Evolutionary conservation across 371 early-diverging fungal genomes (phyloP), one percentile per base, ranked within the genome.

Genomic region (Mucor piriformis): DNA sequence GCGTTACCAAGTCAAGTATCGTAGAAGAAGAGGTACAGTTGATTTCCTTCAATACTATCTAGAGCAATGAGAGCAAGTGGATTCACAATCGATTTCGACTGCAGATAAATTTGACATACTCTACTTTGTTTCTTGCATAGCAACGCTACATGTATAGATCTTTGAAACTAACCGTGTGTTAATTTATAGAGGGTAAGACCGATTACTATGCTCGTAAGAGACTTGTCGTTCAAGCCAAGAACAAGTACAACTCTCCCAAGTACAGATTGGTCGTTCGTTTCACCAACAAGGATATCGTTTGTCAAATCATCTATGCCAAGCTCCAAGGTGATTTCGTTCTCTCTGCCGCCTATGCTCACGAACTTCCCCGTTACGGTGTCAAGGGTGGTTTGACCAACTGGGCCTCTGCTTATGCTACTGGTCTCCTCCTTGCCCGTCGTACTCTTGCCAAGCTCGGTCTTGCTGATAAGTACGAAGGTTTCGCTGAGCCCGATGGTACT

Each of bases 161-260:
- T n/a, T n/a, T n/a, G n/a, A 23, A 1, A 20, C 18, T 46, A 46
- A 24, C 13, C 24, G n/a, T 46, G 12, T 38, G 13, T 5, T 2
- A 1, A 38, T 29, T 15, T 11, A 40, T 70, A 98, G 67, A 99
- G 95, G 99, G 99, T 59, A 99, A 99, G 92, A 99, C 99, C 73
- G 99, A 99, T 88, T 99, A 99, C 98, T 97, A 96, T 81, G 99
- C 99, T 73, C 92, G 99, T 79, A 97, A 95, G 91, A 94, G 97
- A 77, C 85, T 99, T 62, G 92, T 99, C 38, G 88, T 92, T 79
- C 99, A 99, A 88, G 99, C 98, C 83, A 96, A 97, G 92, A 98
- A 97, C 93, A 99, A 98, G 89, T 98, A 98, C 93, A 98, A 99
- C 92, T 93, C 96, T 57, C 97, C 98, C 81, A 99, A 99, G 92